A percentile compares a stretch with the other conserved stretches of the same genome.
Conservation (phyloP, 305 asterid genomes). For the Euphrasia arctica region DNA sequence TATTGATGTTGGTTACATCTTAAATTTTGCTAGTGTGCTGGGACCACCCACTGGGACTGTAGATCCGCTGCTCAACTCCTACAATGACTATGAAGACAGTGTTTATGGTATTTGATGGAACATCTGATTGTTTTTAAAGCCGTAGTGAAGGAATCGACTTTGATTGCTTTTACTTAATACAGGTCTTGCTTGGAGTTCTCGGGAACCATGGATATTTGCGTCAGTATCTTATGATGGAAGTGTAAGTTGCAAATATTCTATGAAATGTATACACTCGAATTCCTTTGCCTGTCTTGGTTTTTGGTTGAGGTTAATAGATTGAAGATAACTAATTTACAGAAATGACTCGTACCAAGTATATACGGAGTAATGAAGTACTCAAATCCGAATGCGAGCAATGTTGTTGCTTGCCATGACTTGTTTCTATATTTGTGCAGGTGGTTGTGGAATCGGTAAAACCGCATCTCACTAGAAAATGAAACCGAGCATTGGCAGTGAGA, state of each 20-base stretch:
- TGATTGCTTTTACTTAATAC: slow-evolving; percentile 31
- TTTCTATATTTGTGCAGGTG: slow-evolving; percentile 50
- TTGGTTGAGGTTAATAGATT: not conserved
- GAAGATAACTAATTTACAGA: too few relatives aligned
- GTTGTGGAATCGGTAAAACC: slow-evolving; percentile 92
- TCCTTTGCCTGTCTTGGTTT: not conserved
- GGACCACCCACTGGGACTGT: slow-evolving; percentile 38
- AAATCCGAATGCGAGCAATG: not conserved
- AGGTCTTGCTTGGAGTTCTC: slow-evolving; percentile 94
- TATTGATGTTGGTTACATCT: slow-evolving; percentile 23
- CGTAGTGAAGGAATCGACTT: slow-evolving; percentile 23
- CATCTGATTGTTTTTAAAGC: slow-evolving; percentile 16
- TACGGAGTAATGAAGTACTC: not conserved
- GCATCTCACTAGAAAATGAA: slow-evolving; percentile 58
- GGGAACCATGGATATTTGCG: slow-evolving; percentile 95
- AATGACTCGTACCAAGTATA: not conserved
- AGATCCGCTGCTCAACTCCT: slow-evolving; percentile 72
- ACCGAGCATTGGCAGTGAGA: slow-evolving; percentile 29
- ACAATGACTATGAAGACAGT: slow-evolving; percentile 85
- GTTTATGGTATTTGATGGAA: slow-evolving; percentile 66
- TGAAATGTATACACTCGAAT: not conserved
- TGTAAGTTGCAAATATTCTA: slow-evolving; percentile 44
- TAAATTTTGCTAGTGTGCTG: slow-evolving; percentile 40
- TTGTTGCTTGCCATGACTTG: slow-evolving; percentile 2
- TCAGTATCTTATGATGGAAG: slow-evolving; percentile 97